Evolutionary conservation across 2,329 filamentous ascomycete genomes (phyloP).

Genomic region (Fusarium penzigii): DNA sequence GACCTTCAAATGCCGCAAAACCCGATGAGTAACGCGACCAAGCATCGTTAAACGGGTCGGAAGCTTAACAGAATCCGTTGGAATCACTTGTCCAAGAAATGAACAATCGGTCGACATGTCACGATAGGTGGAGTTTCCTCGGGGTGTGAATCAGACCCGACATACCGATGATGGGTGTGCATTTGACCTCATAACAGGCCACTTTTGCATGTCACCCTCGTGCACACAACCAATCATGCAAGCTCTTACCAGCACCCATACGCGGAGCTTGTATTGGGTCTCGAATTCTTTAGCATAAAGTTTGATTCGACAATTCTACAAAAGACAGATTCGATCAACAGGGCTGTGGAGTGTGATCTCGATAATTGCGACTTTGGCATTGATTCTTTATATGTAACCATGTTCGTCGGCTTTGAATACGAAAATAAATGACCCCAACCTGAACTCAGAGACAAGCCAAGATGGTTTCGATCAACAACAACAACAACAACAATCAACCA

Average conservation of each 20-base stretch:
- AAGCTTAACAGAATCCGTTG: neutral
- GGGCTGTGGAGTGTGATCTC: too few species aligned
- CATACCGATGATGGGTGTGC: neutral
- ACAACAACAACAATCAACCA: conserved; percentile 11
- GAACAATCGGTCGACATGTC: neutral
- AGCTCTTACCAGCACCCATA: too few species aligned
- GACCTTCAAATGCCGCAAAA: neutral
- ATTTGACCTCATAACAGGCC: neutral
- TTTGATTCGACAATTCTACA: too few species aligned
- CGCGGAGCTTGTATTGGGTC: too few species aligned
- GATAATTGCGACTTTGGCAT: too few species aligned
- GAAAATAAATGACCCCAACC: too few species aligned
- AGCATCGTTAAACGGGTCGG: neutral
- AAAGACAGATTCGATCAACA: too few species aligned
- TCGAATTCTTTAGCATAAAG: too few species aligned
- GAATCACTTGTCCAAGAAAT: neutral
- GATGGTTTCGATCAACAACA: conserved; percentile 8
- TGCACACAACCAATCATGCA: neutral
- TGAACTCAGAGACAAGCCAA: conserved; percentile 1
- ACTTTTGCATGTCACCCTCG: neutral
- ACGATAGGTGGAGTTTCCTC: neutral
- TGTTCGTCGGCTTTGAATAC: too few species aligned
- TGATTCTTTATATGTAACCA: too few species aligned
- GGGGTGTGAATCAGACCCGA: neutral
- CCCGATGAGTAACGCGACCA: neutral